Conservation (phyloP, 225 moss, liverwort and hornwort genomes). For the Bryum argenteum region DNA sequence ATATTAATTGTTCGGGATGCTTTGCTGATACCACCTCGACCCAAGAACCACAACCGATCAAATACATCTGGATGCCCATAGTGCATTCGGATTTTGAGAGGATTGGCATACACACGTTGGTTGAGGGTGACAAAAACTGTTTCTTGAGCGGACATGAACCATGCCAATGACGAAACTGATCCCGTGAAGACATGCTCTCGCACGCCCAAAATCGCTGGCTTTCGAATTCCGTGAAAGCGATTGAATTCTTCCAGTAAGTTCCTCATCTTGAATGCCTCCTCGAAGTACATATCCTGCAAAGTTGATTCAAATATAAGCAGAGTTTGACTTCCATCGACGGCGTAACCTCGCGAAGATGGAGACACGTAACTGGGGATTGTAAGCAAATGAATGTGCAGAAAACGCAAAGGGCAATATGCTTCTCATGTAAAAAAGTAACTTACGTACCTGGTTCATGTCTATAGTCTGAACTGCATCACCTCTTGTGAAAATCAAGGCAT, state of each 20-base stretch:
- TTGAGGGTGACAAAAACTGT: constrained; percentile 98
- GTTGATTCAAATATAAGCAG: constrained; percentile 1
- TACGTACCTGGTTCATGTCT: constrained; percentile 98
- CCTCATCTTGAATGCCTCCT: constrained; percentile 94
- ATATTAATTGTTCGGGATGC: constrained; percentile 90
- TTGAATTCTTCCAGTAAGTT: constrained; percentile 94
- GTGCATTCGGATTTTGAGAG: constrained; percentile 94
- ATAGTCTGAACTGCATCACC: constrained; percentile 95
- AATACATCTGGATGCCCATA: constrained; percentile 99
- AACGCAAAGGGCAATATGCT: not conserved
- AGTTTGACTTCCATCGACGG: not conserved
- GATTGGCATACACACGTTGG: constrained; percentile 93
- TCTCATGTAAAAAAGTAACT: constrained; percentile 2
- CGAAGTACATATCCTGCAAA: constrained; percentile 90
- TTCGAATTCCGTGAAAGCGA: constrained; percentile 65
- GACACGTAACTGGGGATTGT: not conserved
- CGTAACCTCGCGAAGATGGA: not conserved
- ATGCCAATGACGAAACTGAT: constrained; percentile 94
- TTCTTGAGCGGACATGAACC: constrained; percentile 98
- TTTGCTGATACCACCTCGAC: constrained; percentile 97
- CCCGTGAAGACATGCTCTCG: constrained; percentile 98
- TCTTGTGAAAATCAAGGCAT: constrained; percentile 92
- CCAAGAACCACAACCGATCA: constrained; percentile 88
- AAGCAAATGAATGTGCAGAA: not conserved
- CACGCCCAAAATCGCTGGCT: constrained; percentile 91